Conservation (phyloP, 768 basidiomycete genomes). For the Leccinum variicolor region DNA sequence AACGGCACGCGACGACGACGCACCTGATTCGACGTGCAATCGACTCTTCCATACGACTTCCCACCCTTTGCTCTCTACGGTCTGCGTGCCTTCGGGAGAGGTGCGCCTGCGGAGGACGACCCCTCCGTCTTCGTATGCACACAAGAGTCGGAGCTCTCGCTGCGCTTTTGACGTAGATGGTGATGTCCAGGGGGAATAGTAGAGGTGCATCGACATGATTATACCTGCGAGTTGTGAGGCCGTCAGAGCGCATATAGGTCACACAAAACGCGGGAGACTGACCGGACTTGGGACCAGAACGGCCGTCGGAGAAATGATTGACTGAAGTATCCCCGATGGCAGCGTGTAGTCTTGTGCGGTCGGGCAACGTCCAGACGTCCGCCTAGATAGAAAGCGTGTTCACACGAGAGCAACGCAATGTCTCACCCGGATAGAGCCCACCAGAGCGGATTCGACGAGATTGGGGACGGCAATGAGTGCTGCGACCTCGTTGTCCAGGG, state of each 20-base stretch:
- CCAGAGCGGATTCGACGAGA: constrained; percentile 82
- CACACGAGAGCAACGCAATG: not conserved
- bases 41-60: constrained; percentile 62
- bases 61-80: constrained; percentile 73
- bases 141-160: constrained; percentile 56
- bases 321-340: constrained; percentile 59
- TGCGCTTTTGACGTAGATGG: constrained; percentile 31
- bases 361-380: constrained; percentile 83
- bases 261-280: not conserved
- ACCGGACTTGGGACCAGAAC: constrained; percentile 59
- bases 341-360: constrained; percentile 69
- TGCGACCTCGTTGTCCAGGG: constrained; percentile 10
- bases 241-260: constrained; percentile 53
- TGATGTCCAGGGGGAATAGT: constrained; percentile 30
- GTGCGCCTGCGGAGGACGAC: constrained; percentile 64
- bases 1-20: constrained; percentile 19
- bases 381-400: constrained; percentile 44
- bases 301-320: constrained; percentile 36
- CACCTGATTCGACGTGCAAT: constrained; percentile 72
- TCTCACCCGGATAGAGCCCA: constrained; percentile 30
- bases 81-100: constrained; percentile 34
- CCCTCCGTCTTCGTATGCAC: constrained; percentile 85
- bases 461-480: constrained; percentile 83
- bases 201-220: constrained; percentile 85
- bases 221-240: constrained; percentile 63